Conservation (phyloP, 768 basidiomycete species). For the Naganishia randhawae region DNA sequence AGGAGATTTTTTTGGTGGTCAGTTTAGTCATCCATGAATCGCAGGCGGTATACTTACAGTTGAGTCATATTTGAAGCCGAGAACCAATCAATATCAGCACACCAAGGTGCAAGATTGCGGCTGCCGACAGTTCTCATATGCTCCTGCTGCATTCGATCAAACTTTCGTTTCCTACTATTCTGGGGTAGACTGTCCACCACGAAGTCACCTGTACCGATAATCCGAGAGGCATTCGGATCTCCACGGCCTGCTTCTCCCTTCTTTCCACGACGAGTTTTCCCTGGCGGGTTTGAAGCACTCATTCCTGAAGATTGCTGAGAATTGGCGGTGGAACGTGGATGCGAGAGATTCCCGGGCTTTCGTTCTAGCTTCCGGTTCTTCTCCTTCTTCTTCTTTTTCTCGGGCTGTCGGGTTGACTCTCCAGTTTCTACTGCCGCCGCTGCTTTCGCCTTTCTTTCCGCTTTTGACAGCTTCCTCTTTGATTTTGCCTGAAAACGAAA, state of each 20-base stretch:
- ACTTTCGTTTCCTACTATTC: constrained; percentile 14
- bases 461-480: neutral
- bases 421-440: neutral
- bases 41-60: neutral
- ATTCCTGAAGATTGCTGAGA: neutral
- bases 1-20: neutral
- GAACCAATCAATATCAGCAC: constrained; percentile 63
- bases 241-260: constrained; percentile 56
- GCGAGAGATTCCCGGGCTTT: constrained; percentile 37
- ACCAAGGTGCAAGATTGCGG: constrained; percentile 61
- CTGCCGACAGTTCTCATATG: constrained; percentile 55
- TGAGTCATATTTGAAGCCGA: constrained; percentile 11
- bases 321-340: constrained; percentile 52
- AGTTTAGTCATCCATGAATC: neutral
- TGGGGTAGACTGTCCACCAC: neutral
- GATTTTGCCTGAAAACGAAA: neutral
- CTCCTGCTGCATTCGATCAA: constrained; percentile 46
- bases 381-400: constrained; percentile 27
- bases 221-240: constrained; percentile 50
- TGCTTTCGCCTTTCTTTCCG: neutral
- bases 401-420: neutral
- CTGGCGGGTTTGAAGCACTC: neutral
- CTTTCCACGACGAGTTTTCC: neutral
- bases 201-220: neutral
- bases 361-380: constrained; percentile 34